phyloP scores from a whole-genome alignment of 345 rosid genomes.

The Citrus australasica region DNA sequence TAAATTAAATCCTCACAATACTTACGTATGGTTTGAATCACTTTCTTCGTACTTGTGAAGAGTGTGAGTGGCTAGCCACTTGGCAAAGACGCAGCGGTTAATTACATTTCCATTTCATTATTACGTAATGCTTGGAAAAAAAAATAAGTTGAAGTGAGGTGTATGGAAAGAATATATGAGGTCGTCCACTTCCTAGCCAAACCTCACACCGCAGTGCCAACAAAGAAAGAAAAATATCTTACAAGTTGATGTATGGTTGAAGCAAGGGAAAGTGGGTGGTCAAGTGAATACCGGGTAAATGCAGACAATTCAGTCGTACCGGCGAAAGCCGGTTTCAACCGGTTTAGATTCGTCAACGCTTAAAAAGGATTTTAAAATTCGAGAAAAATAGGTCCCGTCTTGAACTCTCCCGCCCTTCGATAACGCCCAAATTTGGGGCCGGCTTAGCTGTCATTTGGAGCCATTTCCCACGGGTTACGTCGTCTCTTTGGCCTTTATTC shows the following conservation, averaged over 20 bases:
- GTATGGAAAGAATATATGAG: background rate
- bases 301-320: background rate
- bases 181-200: background rate
- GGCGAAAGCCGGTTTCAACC: constrained; percentile 10
- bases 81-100: too few species aligned
- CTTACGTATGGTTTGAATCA: rapidly evolving
- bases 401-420: background rate
- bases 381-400: background rate
- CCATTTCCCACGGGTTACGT: constrained; percentile 16
- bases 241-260: background rate
- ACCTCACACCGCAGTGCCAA: background rate
- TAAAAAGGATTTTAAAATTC: background rate
- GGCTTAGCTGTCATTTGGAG: constrained; percentile 27
- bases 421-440: constrained; percentile 8
- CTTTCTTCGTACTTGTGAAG: too few species aligned
- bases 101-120: too few species aligned
- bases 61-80: too few species aligned
- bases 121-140: background rate
- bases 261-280: background rate
- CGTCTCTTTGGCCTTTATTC: constrained; percentile 11
- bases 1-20: too few species aligned
- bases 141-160: background rate
- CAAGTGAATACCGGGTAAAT: constrained; percentile 6
- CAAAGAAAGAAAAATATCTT: background rate
- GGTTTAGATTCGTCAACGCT: background rate